Conservation (phyloP, 2,329 filamentous ascomycete species). For the Xylaria sp. region DNA sequence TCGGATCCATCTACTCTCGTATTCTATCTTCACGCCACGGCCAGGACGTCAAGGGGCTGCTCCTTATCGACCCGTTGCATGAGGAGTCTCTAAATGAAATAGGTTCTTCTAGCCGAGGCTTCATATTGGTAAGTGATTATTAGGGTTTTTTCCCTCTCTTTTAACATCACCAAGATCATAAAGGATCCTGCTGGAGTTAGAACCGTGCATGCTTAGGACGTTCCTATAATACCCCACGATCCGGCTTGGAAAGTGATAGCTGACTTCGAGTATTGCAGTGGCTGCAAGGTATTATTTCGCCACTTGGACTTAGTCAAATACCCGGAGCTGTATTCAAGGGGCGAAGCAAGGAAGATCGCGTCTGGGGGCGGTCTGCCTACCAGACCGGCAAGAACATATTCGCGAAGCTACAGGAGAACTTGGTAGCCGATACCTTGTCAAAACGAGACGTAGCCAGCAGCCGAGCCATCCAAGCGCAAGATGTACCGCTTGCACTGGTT, state of each 20-base stretch:
- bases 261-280: slow-evolving; percentile 56
- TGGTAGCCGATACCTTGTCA: slow-evolving; percentile 86
- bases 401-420: slow-evolving; percentile 89
- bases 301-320: slow-evolving; percentile 84
- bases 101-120: slow-evolving; percentile 75
- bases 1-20: slow-evolving; percentile 88
- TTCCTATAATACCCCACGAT: not conserved
- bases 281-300: slow-evolving; percentile 85
- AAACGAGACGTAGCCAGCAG: slow-evolving; percentile 84
- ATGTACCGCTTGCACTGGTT: slow-evolving; percentile 81
- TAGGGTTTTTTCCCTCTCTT: not conserved
- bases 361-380: slow-evolving; percentile 82
- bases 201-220: not conserved
- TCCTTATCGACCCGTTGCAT: slow-evolving; percentile 89
- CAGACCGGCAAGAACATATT: slow-evolving; percentile 88
- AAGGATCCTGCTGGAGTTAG: not conserved
- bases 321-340: slow-evolving; percentile 84
- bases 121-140: slow-evolving; percentile 65
- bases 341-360: slow-evolving; percentile 81
- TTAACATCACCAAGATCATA: not conserved
- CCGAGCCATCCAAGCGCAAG: slow-evolving; percentile 78
- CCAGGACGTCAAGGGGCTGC: slow-evolving; percentile 76
- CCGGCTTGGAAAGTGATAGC: not conserved
- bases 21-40: slow-evolving; percentile 90
- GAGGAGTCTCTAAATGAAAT: slow-evolving; percentile 82